These are phyloP conservation scores for Cenchrus fungigraminus DNA, from an alignment of 176 grass and related monocot genomes.

Conservation along the genomic window DNA sequence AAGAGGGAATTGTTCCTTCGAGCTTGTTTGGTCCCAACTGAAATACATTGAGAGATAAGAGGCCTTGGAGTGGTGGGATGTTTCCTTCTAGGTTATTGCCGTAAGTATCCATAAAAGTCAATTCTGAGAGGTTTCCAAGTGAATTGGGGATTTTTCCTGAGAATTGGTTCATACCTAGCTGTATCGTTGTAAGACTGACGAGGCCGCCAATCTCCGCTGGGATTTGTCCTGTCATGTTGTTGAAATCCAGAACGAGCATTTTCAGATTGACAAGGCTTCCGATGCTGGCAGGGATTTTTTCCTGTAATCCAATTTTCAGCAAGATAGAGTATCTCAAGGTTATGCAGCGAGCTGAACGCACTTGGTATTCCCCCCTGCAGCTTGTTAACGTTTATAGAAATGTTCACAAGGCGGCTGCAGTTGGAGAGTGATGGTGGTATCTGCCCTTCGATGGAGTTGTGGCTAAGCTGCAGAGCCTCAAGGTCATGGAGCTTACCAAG, in stretches of 20 bases:
- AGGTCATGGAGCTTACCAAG: conserved; percentile 17
- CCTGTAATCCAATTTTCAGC: conserved; percentile 2
- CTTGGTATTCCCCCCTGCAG: background rate
- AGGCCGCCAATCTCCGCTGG: background rate
- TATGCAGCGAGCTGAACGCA: background rate
- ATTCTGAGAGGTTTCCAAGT: conserved; percentile 17
- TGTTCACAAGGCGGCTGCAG: background rate
- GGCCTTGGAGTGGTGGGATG: background rate
- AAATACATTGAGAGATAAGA: background rate
- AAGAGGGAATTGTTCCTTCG: background rate
- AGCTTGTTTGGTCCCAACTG: background rate
- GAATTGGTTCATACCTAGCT: background rate
- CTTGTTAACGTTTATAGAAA: background rate
- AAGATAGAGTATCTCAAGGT: conserved; percentile 2
- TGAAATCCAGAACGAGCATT: accelerated
- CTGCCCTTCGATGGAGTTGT: background rate
- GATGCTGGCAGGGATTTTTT: background rate
- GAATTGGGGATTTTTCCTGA: conserved; percentile 20
- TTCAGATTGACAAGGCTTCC: conserved; percentile 11
- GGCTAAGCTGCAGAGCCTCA: background rate
- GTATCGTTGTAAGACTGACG: accelerated
- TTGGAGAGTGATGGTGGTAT: background rate
- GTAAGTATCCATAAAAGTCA: background rate
- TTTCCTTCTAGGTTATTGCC: background rate
- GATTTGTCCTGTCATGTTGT: conserved; percentile 34